Conservation (phyloP, 2,329 filamentous ascomycete genomes). For the Cladosporium cucumerinum region DNA sequence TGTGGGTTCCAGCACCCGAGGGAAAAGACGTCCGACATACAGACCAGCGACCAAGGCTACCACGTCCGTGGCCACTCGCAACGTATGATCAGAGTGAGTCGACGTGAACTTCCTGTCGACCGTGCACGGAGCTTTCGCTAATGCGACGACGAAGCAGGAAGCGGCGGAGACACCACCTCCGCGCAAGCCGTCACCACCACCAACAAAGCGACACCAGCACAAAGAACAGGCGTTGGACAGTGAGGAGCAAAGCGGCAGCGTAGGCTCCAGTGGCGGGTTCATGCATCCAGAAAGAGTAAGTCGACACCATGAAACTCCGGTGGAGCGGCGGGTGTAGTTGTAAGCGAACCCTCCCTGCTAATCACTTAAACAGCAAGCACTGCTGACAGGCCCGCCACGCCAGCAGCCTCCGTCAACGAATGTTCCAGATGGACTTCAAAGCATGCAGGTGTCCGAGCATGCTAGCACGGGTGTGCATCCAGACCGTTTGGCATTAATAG, state of each 20-base stretch:
- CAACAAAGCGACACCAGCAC: not conserved
- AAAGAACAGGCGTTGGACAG: not conserved
- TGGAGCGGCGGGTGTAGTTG: not conserved
- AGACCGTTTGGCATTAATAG: not conserved
- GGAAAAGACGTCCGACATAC: not conserved
- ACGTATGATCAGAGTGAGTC: not conserved
- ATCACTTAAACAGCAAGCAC: not conserved
- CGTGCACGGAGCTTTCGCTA: not conserved
- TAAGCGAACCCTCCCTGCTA: not conserved
- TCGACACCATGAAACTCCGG: not conserved
- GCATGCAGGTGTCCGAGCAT: not conserved
- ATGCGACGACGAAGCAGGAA: not conserved
- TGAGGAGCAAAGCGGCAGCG: not conserved
- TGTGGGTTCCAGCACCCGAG: conserved; percentile 8
- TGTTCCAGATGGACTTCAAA: not conserved
- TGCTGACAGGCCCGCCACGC: not conserved
- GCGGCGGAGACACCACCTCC: not conserved
- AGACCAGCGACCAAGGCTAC: not conserved
- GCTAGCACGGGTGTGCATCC: not conserved
- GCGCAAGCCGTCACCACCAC: not conserved
- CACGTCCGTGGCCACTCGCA: not conserved
- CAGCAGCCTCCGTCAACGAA: not conserved
- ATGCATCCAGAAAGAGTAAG: not conserved
- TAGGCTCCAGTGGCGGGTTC: not conserved
- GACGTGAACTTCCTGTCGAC: not conserved